Evolutionary conservation across 371 early-diverging fungal species (phyloP).

Genomic region (Polyrhizophydium stewartii): DNA sequence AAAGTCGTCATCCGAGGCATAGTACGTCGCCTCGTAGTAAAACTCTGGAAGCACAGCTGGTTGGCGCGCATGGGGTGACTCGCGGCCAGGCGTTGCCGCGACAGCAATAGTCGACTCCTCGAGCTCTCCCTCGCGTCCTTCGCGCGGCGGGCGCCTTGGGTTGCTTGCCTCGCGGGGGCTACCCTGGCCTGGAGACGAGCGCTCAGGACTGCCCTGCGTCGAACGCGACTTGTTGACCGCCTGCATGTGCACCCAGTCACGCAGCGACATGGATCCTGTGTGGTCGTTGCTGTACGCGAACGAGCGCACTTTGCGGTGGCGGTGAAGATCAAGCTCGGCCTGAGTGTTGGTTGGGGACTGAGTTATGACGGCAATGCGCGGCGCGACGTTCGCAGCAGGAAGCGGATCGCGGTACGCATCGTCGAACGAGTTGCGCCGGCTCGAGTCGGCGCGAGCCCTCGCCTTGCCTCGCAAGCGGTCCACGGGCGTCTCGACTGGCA

Average conservation of each 20-base stretch:
- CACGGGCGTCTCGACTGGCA: too few species aligned
- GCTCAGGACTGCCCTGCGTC: background rate
- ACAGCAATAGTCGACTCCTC: too few species aligned
- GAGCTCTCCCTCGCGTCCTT: too few species aligned
- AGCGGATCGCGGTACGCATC: slow-evolving; percentile 20
- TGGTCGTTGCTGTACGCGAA: slow-evolving; percentile 15
- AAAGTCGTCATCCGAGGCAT: slow-evolving; percentile 79
- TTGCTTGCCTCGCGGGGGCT: too few species aligned
- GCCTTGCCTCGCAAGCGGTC: too few species aligned
- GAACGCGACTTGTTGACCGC: background rate
- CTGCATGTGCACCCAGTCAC: background rate
- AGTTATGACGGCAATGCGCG: background rate
- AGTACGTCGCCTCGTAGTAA: slow-evolving; percentile 33
- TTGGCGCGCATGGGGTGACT: too few species aligned
- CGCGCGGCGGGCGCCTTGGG: too few species aligned
- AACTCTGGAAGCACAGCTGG: slow-evolving; percentile 6
- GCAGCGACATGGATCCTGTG: background rate
- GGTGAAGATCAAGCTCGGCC: slow-evolving; percentile 3
- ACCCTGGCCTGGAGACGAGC: too few species aligned
- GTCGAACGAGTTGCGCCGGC: slow-evolving; percentile 29
- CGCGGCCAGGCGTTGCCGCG: background rate
- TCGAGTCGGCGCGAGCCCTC: too few species aligned
- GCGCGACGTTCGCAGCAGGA: background rate
- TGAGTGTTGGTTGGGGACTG: slow-evolving; percentile 4
- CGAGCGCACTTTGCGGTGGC: slow-evolving; percentile 16